phyloP scores from a whole-genome alignment of 768 basidiomycete species.

The Lactifluus rugatus region DNA sequence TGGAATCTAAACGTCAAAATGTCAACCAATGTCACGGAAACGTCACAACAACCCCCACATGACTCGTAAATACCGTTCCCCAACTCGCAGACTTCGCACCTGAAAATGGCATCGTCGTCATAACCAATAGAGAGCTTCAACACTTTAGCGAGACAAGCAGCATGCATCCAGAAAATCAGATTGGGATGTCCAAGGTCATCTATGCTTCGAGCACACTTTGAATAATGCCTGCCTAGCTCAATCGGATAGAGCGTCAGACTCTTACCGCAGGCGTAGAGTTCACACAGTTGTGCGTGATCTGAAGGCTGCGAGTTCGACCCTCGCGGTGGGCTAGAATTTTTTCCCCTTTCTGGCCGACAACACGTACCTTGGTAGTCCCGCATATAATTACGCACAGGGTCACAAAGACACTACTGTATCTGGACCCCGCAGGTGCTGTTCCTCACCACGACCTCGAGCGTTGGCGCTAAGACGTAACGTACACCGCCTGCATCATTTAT shows the following conservation, averaged over 20 bases:
- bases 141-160: background rate
- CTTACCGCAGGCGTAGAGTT: constrained; percentile 28
- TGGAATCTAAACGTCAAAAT: no score
- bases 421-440: background rate
- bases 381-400: no score
- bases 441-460: no score
- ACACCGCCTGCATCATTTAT: no score
- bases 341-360: background rate
- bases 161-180: background rate
- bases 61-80: background rate
- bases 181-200: background rate
- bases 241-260: constrained; percentile 62
- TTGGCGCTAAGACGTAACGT: no score
- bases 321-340: constrained; percentile 44
- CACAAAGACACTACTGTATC: no score
- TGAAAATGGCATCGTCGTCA: background rate
- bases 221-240: constrained; percentile 48
- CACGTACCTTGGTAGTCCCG: background rate
- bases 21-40: background rate
- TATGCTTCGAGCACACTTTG: background rate
- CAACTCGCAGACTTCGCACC: background rate
- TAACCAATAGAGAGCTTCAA: background rate
- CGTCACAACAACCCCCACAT: background rate
- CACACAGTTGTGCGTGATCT: constrained; percentile 27
- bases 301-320: constrained; percentile 58